phyloP scores from a whole-genome alignment of 257 asterid genomes.

The Solanum arcanum region DNA sequence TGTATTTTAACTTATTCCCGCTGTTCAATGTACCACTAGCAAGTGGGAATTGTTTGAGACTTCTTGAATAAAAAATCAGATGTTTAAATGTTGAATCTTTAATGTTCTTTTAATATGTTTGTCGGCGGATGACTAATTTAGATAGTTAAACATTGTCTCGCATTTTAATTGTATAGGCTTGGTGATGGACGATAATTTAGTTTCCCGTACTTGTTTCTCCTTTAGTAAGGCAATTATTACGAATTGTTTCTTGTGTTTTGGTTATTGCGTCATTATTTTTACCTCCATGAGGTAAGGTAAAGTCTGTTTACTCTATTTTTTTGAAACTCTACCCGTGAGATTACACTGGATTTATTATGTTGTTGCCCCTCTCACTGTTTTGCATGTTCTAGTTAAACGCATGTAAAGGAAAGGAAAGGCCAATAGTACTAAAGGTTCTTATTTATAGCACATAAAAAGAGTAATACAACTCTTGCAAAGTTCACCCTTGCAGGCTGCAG shows the following conservation, averaged over 20 bases:
- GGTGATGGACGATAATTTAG: background rate
- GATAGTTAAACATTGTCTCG: background rate
- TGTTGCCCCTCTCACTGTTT: background rate
- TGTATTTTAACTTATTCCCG: background rate
- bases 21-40: background rate
- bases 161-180: background rate
- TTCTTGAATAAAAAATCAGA: background rate
- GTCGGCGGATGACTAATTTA: no score
- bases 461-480: background rate
- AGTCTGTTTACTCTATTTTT: background rate
- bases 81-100: background rate
- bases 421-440: background rate
- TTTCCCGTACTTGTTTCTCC: background rate
- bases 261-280: background rate
- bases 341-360: background rate
- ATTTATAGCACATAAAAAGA: background rate
- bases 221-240: background rate
- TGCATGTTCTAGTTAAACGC: background rate
- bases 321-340: rapidly evolving
- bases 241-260: background rate
- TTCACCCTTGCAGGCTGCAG: background rate
- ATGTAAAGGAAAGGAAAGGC: background rate
- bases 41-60: background rate
- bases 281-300: background rate
- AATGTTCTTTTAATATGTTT: background rate